Evolutionary conservation across 495 filamentous ascomycete species (phyloP), one percentile per base, ranked within the genome.

Genomic region (Beverwykella pulmonaria): DNA sequence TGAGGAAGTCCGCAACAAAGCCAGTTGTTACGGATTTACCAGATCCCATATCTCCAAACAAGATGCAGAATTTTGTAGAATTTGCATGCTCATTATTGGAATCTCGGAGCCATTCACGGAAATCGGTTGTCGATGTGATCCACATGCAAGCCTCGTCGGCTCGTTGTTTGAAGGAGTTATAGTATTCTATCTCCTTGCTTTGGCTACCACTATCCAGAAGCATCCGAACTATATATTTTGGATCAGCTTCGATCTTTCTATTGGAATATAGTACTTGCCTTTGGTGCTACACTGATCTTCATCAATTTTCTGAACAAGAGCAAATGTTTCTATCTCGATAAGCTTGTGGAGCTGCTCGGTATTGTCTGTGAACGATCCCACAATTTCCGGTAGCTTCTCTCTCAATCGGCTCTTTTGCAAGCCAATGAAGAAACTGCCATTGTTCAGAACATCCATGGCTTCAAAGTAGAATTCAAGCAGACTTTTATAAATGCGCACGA

Each of bases 1-100:
- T 53, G 6, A 53, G 49, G 49, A 53, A 53, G 23, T 53, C 49
- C 2, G 25, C 49, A 53, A 53, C 49, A 53, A 25, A 53, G n/a
- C 49, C 49, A 2, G 49, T 53, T 23, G 49, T 53, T 22, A 53
- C 49, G 5, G 49, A 53, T 53, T 53, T 53, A 22, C 49, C 49
- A 26, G 49, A 53, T 53, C 49, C 49, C 49, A 53, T 53, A 53
- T 53, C 49, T 20, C 49, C 49, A 15, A 53, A 53, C 23, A 53
- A 53, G 23, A 53, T 53, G 23, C 17, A 53, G 49, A 53, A 53
- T 53, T 53, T 53, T 27, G 49, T 22, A 53, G 49, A 53, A 15
- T 8, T 53, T 53, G 49, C 12, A 53, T 5, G 49, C 15, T 15
- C 23, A 53, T 53, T 20, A 15, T 27, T 27, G 6, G 49, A 27